A percentile compares a stretch with the other conserved stretches of the same genome.
Evolutionary conservation across 345 rosid genomes (phyloP).

Genomic region (Dimocarpus longan): DNA sequence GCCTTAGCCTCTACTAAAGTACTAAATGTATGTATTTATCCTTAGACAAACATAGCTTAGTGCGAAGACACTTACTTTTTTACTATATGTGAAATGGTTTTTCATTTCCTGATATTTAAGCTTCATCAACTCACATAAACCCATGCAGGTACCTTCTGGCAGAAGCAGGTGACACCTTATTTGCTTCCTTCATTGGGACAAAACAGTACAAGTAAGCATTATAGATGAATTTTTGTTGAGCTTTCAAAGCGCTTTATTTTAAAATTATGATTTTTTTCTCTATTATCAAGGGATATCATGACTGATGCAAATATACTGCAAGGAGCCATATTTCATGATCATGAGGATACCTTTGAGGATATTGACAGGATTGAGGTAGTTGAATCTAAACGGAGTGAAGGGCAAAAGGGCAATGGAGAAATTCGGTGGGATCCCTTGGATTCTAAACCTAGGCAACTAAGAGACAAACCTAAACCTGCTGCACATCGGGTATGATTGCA

Average conservation of each 20-base stretch:
- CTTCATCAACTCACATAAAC: conserved; percentile 2
- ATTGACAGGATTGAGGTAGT: conserved; percentile 37
- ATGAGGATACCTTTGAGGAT: conserved; percentile 67
- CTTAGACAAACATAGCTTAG: neutral
- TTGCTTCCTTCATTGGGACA: conserved; percentile 97
- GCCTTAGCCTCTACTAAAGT: neutral
- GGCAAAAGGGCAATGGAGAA: conserved; percentile 50
- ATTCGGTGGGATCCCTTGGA: conserved; percentile 44
- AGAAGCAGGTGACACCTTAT: conserved; percentile 92
- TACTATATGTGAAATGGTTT: neutral
- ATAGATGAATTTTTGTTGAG: neutral
- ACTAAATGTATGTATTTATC: neutral
- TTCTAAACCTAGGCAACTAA: conserved; percentile 53
- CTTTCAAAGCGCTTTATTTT: conserved; percentile 4
- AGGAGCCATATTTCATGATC: conserved; percentile 94
- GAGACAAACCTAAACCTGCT: conserved; percentile 80
- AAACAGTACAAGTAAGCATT: conserved; percentile 85
- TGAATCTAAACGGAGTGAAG: conserved; percentile 48
- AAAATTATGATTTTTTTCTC: conserved; percentile 12
- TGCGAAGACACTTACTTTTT: neutral
- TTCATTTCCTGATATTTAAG: neutral
- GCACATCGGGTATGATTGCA: conserved; percentile 82
- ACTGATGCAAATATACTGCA: conserved; percentile 93
- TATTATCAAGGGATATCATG: conserved; percentile 76
- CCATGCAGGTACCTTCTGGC: conserved; percentile 78